A percentile compares a stretch with the other conserved stretches of the same genome.
These are phyloP conservation scores for Haberlea rhodopensis DNA, from an alignment of 257 asterid genomes.

Conservation along the genomic window DNA sequence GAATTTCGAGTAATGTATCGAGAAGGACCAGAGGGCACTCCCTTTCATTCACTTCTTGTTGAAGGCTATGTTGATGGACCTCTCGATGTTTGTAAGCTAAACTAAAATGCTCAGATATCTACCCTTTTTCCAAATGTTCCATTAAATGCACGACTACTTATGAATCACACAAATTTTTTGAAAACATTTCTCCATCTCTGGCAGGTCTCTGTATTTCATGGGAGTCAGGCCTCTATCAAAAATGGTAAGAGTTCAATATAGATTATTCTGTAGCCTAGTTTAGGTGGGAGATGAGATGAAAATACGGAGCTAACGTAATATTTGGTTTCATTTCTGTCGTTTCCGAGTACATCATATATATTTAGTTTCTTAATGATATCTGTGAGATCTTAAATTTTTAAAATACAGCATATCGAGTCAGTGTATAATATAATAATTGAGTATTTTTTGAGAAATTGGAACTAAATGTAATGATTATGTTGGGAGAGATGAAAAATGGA, in stretches of 20 bases:
- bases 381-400: neutral
- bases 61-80: slow-evolving; percentile 99
- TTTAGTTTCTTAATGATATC: neutral
- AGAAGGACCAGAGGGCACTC: slow-evolving; percentile 91
- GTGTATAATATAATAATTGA: neutral
- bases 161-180: slow-evolving; percentile 5
- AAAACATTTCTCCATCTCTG: slow-evolving; percentile 16
- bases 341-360: neutral
- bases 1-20: slow-evolving; percentile 89
- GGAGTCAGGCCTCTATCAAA: slow-evolving; percentile 63
- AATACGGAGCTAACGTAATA: no score
- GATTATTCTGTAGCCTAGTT: no score
- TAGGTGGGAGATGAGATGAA: no score
- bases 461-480: no score
- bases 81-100: slow-evolving; percentile 79
- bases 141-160: neutral
- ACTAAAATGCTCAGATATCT: slow-evolving; percentile 19
- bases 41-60: slow-evolving; percentile 70
- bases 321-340: neutral
- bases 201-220: slow-evolving; percentile 83
- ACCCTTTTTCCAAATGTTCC: slow-evolving; percentile 4
- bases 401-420: no score
- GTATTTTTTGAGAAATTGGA: neutral
- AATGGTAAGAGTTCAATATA: slow-evolving; percentile 77
- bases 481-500: neutral